Percentiles rank a stretch among this genome's conserved stretches.
Conservation (phyloP, 306 rosid species). For the Luffa aegyptiaca region DNA sequence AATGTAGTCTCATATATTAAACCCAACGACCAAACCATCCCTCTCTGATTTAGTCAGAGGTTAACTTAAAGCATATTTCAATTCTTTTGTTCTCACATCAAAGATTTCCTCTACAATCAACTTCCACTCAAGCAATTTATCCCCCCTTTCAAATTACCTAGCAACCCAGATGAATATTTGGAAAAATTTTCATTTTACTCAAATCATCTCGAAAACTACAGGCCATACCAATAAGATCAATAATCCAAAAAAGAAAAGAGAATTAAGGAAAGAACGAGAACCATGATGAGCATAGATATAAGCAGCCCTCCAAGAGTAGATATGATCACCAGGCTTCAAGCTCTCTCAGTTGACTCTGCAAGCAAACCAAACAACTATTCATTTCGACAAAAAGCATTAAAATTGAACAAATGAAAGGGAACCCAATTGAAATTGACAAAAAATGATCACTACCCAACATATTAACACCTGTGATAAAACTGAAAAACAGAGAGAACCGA, state of each 20-base stretch:
- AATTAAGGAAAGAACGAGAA: conserved; percentile 8
- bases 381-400: neutral
- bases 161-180: neutral
- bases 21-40: too few relatives aligned
- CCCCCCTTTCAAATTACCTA: neutral
- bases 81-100: too few relatives aligned
- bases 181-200: neutral
- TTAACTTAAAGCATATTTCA: neutral
- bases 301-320: conserved; percentile 80
- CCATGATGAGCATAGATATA: conserved; percentile 92
- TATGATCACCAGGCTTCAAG: conserved; percentile 78
- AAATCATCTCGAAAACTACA: neutral
- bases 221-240: neutral
- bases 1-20: neutral
- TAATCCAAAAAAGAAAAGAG: neutral
- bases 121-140: too few relatives aligned
- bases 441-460: neutral
- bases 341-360: conserved; percentile 44
- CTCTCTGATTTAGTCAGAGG: neutral
- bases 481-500: neutral
- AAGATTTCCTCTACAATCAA: too few relatives aligned
- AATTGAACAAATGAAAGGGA: neutral
- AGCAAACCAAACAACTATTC: neutral
- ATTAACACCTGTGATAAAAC: too few relatives aligned
- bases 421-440: neutral